Evolutionary conservation across 345 rosid species (phyloP).

Genomic region (Ailanthus altissimus): DNA sequence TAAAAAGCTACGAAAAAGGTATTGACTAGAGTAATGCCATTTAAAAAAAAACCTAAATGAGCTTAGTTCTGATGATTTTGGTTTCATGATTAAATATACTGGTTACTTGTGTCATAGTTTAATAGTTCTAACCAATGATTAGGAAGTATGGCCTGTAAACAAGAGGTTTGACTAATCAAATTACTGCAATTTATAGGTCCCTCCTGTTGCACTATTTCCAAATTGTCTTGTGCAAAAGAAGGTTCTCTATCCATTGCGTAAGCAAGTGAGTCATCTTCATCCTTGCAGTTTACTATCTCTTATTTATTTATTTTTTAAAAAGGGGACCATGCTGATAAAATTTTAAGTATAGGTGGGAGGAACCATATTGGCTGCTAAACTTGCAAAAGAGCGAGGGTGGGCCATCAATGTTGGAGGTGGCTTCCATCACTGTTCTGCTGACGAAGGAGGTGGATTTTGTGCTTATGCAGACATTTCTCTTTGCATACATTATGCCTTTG

Average conservation of each 20-base stretch:
- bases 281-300: slow-evolving; percentile 1
- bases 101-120: background rate
- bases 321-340: slow-evolving; percentile 15
- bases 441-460: slow-evolving; percentile 89
- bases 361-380: slow-evolving; percentile 84
- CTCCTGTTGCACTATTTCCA: slow-evolving; percentile 82
- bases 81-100: background rate
- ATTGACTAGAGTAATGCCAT: background rate
- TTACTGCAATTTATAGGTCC: slow-evolving; percentile 50
- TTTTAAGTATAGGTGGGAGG: slow-evolving; percentile 77
- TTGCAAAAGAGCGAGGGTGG: slow-evolving; percentile 90
- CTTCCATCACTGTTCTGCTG: slow-evolving; percentile 90
- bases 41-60: slow-evolving; percentile 6
- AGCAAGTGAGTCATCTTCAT: slow-evolving; percentile 51
- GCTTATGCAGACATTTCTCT: slow-evolving; percentile 92
- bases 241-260: slow-evolving; percentile 79
- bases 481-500: slow-evolving; percentile 79
- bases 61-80: slow-evolving; percentile 2
- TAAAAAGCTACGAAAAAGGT: background rate
- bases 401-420: slow-evolving; percentile 97
- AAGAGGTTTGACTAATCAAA: slow-evolving; percentile 22
- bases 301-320: background rate
- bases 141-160: background rate
- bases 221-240: slow-evolving; percentile 76
- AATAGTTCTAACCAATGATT: slow-evolving; percentile 4